Base-by-base conservation (phyloP, 345 rosid species). In the Odontarrhena argentea region DNA sequence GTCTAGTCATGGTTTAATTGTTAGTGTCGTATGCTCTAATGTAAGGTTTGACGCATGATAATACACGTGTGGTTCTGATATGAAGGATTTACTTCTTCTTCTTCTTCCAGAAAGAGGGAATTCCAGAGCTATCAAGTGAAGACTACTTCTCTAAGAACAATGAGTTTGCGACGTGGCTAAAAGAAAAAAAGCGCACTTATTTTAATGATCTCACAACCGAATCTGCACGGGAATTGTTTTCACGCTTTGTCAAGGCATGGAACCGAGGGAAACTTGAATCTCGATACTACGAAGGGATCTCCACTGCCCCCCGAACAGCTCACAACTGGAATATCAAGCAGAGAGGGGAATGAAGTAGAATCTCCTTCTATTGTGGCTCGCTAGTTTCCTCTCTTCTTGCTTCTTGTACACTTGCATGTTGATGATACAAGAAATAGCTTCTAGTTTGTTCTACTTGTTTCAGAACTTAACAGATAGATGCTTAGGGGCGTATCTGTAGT, bases 61-160 rank as follows among this genome's bases (percentile, higher is more conserved):
- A 28, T 28, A 3, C 32, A 28, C 59, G 15, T 45, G 54, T 7
- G 63, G 15, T 52, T 56, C 45, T 48, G 51, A 68, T 32, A 46
- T 18, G 14, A 59, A 11, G 43, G 10, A 44, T 18, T 7, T 28
- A 42, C 35, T 64, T 70, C 30, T 28, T 45, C 35, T 64, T 70
- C 30, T 49, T 75, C 55, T 44, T 65, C 42, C 80, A 90, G 96
- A 82, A 82, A 72, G 55, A 63, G 52, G 84, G 86, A 38, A 46
- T 90, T 61, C 81, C 76, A 63, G 88, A 87, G 86, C 77, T 93
- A 38, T 77, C 96, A 3, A 74, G 44, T 0, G 98, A 90, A 9
- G 96, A 93, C 82, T 93, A 93, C 83, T 90, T 85, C 77, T 72
- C 85, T 5, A 93, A 90, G 86, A 93, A 86, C 53, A 90, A 86